phyloP scores from a whole-genome alignment of 2,329 filamentous ascomycete genomes.

The Phaeosphaeriaceae sp. region DNA sequence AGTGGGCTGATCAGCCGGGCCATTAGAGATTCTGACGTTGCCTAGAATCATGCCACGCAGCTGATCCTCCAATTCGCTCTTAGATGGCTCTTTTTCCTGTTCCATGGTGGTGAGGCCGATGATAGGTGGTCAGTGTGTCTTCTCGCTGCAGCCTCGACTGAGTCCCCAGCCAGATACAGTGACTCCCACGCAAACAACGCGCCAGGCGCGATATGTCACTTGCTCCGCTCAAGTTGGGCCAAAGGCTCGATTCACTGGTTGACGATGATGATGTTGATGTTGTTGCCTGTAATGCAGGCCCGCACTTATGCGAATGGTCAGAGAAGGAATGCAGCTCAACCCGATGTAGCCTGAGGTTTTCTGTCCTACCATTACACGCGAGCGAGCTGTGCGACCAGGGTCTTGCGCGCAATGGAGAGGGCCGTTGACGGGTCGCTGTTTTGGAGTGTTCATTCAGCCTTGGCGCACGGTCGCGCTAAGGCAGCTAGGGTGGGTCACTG shows the following conservation, averaged over 20 bases:
- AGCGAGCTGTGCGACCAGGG: not conserved
- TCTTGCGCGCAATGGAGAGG: not conserved
- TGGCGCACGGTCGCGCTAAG: constrained; percentile 13
- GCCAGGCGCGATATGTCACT: not conserved
- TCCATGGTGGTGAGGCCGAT: constrained; percentile 25
- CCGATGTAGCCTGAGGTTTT: not conserved
- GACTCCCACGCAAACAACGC: not conserved
- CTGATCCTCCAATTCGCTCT: constrained; percentile 57
- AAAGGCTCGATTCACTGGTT: not conserved
- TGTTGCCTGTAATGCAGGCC: not conserved
- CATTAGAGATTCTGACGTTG: constrained; percentile 50
- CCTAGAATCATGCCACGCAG: constrained; percentile 67
- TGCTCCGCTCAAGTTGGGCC: not conserved
- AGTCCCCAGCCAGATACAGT: not conserved
- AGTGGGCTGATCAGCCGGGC: constrained; percentile 20
- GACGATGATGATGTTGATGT: not conserved
- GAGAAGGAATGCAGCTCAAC: too few species aligned
- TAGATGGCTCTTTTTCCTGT: constrained; percentile 11
- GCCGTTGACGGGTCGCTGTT: too few species aligned
- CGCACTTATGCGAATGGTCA: too few species aligned
- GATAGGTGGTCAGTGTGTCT: constrained; percentile 4
- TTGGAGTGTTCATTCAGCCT: not conserved
- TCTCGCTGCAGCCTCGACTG: not conserved
- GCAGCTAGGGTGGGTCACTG: constrained; percentile 18
- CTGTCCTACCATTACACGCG: not conserved